Base-by-base conservation (phyloP, 768 basidiomycete species). In the Pholiota microspora region DNA sequence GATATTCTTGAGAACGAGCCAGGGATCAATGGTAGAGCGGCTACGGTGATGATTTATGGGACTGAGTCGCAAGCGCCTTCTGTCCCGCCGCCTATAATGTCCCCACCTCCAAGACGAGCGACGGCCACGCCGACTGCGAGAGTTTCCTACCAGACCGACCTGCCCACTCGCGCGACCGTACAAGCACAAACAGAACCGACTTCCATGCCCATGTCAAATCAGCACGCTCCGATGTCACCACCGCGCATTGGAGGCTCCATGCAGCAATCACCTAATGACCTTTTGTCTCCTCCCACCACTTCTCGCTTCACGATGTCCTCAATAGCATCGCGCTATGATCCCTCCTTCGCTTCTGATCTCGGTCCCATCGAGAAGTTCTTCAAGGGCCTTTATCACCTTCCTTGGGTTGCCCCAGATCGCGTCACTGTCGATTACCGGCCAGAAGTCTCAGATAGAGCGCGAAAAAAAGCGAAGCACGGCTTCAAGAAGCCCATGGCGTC, bases 361-460 rank as follows among this genome's bases (percentile, higher is more conserved):
- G 65, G 67, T 16, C 77, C 77, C 0, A 51, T 80, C n/a, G 71
- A 73, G 28, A 74, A 73, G 16, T 80, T 80, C 54, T 64, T 78
- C 29, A 59, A 69, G 3, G 67, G 62, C 1, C 15, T 81, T 0
- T 73, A 77, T 49, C 59, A 66, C 24, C 71, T 81, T 24, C 79
- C 80, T 4, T 81, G 80, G 80, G 60, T 78, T 13, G 68, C 77
- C 5, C 63, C 64, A 0, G 65, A 69, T 9, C 71, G 78, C 32
- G 73, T 81, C 36, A 77, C 77, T 1, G 66, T 72, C 24, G 73
- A 75, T 57, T 79, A 81, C 55, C 61, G 75, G 21, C 78, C 79
- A 1, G 71, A 59, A 7, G 67, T 69, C 15, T 65, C 65, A 13
- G 54, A 62, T 57, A 51, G 66, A 2, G 66, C 64, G 15, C 62